Evolutionary conservation across 2,329 filamentous ascomycete genomes (phyloP), one percentile per base, ranked within the genome.

Genomic region (Aspergillus tamarii): DNA sequence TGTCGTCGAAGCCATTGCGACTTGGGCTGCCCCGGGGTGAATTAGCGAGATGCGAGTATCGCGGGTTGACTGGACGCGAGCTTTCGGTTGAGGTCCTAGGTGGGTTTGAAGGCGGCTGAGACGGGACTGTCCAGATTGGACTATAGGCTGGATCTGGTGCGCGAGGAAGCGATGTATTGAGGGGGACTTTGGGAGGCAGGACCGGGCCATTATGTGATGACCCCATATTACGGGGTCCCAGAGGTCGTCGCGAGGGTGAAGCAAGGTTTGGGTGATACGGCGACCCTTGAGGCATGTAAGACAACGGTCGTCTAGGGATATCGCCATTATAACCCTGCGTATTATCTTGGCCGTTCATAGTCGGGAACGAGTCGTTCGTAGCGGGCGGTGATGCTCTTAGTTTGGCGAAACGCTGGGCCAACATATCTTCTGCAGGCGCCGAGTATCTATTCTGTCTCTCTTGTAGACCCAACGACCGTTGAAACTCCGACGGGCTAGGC

Each of bases 141-240:
- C 79, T 82, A 65, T 84, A 84, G 4, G 82, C 74, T n/a, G 82
- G 82, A 63, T 79, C 80, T 10, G 82, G 82, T 30, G 81, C 79
- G 64, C 79, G 80, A 41, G 82, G 82, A 57, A 84, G 74, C 16
- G 77, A 75, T 30, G 78, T 74, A 57, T 77, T 73, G 21, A 77
- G 66, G 16, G 81, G 81, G 50, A 82, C 70, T 63, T 83, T 83
- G 1, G 80, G 79, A 58, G 82, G 81, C 21, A 78, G 55, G n/a
- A 70, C 72, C 19, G 80, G 78, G 19, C 72, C 71, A 23, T 66
- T 65, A 36, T 74, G 69, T 21, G 76, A 66, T 52, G 77, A 72
- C 1, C 76, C 75, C 77, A 83, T 83, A 41, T 70, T 76, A 26
- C 82, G 78, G 55, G 82, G 81, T 0, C 81, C 82, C 45, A 80